Evolutionary conservation across 1,284 basidiomycete species (phyloP).

Genomic region (Moesziomyces parantarcticus): DNA sequence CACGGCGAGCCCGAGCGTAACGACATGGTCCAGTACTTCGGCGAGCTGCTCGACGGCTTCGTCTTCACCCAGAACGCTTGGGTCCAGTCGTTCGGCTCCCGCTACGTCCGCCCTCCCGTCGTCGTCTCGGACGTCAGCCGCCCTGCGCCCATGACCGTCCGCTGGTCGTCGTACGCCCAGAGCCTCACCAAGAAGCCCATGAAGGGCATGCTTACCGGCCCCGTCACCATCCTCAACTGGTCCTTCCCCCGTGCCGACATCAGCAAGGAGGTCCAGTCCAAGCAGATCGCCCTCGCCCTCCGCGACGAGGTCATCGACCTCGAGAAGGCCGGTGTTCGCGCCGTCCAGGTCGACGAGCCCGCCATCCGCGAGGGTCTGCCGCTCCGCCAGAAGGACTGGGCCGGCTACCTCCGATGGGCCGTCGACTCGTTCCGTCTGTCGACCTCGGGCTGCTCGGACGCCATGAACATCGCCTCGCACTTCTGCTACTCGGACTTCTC

Average conservation of each 20-base stretch:
- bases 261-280: slow-evolving; percentile 94
- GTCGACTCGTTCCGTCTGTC: slow-evolving; percentile 67
- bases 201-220: slow-evolving; percentile 97
- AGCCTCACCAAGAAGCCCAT: slow-evolving; percentile 92
- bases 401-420: slow-evolving; percentile 66
- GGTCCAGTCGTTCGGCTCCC: slow-evolving; percentile 91
- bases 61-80: slow-evolving; percentile 98
- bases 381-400: slow-evolving; percentile 64
- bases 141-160: slow-evolving; percentile 91
- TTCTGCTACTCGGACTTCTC: slow-evolving; percentile 76
- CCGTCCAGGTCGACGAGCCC: slow-evolving; percentile 99
- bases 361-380: slow-evolving; percentile 93
- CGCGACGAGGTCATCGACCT: slow-evolving; percentile 98
- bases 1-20: slow-evolving; percentile 99
- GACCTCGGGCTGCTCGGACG: slow-evolving; percentile 63
- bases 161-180: slow-evolving; percentile 97
- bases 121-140: slow-evolving; percentile 98
- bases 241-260: slow-evolving; percentile 99
- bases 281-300: slow-evolving; percentile 97
- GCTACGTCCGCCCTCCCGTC: slow-evolving; percentile 98
- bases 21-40: slow-evolving; percentile 99
- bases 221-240: slow-evolving; percentile 90
- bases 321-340: slow-evolving; percentile 95
- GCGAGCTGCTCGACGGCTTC: slow-evolving; percentile 94
- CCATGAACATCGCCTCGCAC: slow-evolving; percentile 66